A percentile compares a stretch with the other conserved stretches of the same genome.
Evolutionary conservation across 2,329 filamentous ascomycete genomes (phyloP).

Genomic region (Fusarium kyushuense): DNA sequence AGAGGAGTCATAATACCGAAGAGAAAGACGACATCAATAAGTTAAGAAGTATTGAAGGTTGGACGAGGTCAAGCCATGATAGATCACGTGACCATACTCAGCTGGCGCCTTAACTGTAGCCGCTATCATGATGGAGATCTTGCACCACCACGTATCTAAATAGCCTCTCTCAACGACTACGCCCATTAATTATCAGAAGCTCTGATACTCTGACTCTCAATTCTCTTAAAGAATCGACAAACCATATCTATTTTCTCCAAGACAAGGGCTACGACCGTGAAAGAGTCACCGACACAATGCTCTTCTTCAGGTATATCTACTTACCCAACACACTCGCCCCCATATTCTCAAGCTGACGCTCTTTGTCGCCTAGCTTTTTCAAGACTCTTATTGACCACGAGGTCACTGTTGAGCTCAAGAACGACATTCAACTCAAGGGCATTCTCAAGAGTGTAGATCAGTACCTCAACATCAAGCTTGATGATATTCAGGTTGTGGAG

Average conservation of each 20-base stretch:
- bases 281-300: conserved; percentile 52
- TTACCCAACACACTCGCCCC: background rate
- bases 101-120: conserved; percentile 15
- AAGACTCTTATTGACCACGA: conserved; percentile 98
- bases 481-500: conserved; percentile 92
- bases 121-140: conserved; percentile 40
- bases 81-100: conserved; percentile 28
- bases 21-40: background rate
- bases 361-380: conserved; percentile 78
- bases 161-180: conserved; percentile 8
- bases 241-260: background rate
- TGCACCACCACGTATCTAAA: conserved; percentile 35
- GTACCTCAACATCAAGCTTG: conserved; percentile 99
- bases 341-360: conserved; percentile 13
- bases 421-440: conserved; percentile 96
- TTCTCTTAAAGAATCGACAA: accelerated
- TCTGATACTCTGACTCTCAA: background rate
- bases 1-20: no score
- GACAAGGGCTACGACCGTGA: background rate
- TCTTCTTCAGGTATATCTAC: conserved; percentile 60
- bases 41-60: background rate
- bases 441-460: conserved; percentile 98
- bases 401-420: conserved; percentile 99
- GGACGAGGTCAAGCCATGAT: background rate
- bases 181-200: conserved; percentile 7